A percentile compares a stretch with the other conserved stretches of the same genome.
phyloP scores from a whole-genome alignment of 257 asterid genomes.

The Fraxinus quadrangulata region DNA sequence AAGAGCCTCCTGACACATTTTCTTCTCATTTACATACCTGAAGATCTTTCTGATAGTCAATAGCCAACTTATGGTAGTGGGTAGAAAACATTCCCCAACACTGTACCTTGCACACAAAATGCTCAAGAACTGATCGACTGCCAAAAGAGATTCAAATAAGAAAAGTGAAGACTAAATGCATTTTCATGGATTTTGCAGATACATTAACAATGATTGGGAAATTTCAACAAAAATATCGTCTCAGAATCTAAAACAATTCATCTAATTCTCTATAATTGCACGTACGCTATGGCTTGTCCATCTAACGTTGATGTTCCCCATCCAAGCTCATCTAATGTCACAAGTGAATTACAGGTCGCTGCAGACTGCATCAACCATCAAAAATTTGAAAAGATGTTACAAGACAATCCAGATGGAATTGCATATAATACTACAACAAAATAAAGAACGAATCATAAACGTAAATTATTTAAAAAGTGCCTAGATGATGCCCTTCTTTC shows the following conservation, averaged over 20 bases:
- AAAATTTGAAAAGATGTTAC: constrained; percentile 19
- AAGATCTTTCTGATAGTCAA: constrained; percentile 73
- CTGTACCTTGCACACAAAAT: constrained; percentile 72
- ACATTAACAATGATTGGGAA: neutral
- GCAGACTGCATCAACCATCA: constrained; percentile 53
- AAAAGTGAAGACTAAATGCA: constrained; percentile 5
- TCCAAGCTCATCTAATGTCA: constrained; percentile 96
- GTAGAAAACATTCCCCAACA: constrained; percentile 98
- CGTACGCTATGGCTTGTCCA: constrained; percentile 99
- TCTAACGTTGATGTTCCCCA: constrained; percentile 98
- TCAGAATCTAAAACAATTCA: constrained; percentile 3
- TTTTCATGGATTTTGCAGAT: constrained; percentile 16
- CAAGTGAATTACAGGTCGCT: constrained; percentile 80
- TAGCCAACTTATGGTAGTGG: constrained; percentile 86
- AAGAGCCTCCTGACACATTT: neutral
- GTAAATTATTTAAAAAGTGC: constrained; percentile 21
- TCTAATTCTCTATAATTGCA: constrained; percentile 28
- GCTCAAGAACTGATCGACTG: constrained; percentile 95
- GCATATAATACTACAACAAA: neutral
- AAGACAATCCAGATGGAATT: constrained; percentile 5
- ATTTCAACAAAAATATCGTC: constrained; percentile 6
- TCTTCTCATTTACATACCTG: constrained; percentile 48
- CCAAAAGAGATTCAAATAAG: constrained; percentile 32
- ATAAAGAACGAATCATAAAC: neutral
- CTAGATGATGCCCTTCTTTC: neutral